These are phyloP conservation scores for Sporisorium sorghi DNA, from an alignment of 1,284 basidiomycete species.

Conservation along the genomic window DNA sequence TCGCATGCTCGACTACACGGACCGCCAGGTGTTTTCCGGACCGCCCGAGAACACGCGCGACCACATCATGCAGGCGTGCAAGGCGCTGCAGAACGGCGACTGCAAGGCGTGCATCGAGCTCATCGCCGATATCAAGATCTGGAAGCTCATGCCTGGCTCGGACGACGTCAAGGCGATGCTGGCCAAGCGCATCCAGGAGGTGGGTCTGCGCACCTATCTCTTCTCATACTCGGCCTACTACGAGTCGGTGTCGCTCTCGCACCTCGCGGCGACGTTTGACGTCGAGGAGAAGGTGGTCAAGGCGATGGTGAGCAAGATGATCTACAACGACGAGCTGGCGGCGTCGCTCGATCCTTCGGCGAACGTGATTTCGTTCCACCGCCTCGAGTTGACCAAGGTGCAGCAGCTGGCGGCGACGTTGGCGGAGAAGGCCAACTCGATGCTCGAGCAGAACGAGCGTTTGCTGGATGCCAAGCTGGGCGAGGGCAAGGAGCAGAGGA, in stretches of 20 bases:
- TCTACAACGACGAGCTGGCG: conserved; percentile 95
- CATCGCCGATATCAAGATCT: conserved; percentile 95
- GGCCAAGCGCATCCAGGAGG: conserved; percentile 96
- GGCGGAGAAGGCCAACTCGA: conserved; percentile 84
- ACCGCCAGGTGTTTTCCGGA: conserved; percentile 96
- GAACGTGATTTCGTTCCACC: conserved; percentile 88
- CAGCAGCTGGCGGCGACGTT: conserved; percentile 72
- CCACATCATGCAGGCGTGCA: conserved; percentile 99
- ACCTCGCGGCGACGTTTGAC: conserved; percentile 88
- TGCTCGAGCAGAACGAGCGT: conserved; percentile 98
- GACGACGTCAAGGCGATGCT: conserved; percentile 92
- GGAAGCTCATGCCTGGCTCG: conserved; percentile 91
- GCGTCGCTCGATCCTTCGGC: conserved; percentile 89
- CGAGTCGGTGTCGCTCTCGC: conserved; percentile 85
- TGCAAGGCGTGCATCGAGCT: conserved; percentile 96
- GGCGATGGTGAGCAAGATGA: conserved; percentile 97
- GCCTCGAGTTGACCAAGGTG: conserved; percentile 78
- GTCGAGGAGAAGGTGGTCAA: conserved; percentile 83
- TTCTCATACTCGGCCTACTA: conserved; percentile 99
- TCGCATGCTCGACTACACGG: conserved; percentile 93
- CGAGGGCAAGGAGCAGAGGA: conserved; percentile 54
- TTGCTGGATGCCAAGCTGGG: conserved; percentile 89
- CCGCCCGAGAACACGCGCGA: conserved; percentile 98
- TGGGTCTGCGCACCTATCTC: conserved; percentile 94
- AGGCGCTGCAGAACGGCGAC: conserved; percentile 93